Evolutionary conservation across 148 eudicot species (phyloP), one percentile per base, ranked within the genome.

Genomic region (Dianthus caryophyllus): DNA sequence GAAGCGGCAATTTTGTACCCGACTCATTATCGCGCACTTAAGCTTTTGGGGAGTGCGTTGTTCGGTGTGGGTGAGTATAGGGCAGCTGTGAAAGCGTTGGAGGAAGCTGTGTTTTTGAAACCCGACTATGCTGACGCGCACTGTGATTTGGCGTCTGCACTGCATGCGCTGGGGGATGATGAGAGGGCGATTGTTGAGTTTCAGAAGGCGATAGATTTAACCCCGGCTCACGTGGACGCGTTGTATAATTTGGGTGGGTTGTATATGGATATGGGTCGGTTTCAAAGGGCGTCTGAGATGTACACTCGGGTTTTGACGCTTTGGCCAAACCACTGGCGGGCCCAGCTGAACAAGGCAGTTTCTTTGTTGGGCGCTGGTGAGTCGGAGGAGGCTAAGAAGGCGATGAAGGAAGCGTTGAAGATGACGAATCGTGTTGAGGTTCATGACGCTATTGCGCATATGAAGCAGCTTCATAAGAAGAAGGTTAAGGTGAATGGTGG

Each of bases 261-360:
- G 51, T 90, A 88, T 80, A 90, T 95, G 99, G 97, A 95, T 76
- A 88, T 90, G 86, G 97, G 99, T 25, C 78, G 99, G 81, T 94
- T 90, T 71, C 99, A 94, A 61, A 83, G 99, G 71, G 99, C 99
- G 59, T 88, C 99, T 0, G 99, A 94, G 82, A 90, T 94, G 99
- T 94, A 94, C 52, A 84, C 99, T 62, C 77, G 99, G 82, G 99
- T 94, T 73, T 79, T 94, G 69, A 84, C 84, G 9, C 81, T 94
- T 59, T 86, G 96, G 85, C 99, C 96, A 0, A 90, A 86, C 57
- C 99, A 94, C 63, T 94, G 99, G 99, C 77, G 92, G 44, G 99
- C 96, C 1, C 99, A 94, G 72, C 85, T 94, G 15, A 94, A 94
- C 67, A 94, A 85, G 79, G 97, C 97, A 9, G 97, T 90, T 53